Base-by-base conservation (phyloP, 2,329 filamentous ascomycete genomes). In the Coleophoma eucalyptorum region DNA sequence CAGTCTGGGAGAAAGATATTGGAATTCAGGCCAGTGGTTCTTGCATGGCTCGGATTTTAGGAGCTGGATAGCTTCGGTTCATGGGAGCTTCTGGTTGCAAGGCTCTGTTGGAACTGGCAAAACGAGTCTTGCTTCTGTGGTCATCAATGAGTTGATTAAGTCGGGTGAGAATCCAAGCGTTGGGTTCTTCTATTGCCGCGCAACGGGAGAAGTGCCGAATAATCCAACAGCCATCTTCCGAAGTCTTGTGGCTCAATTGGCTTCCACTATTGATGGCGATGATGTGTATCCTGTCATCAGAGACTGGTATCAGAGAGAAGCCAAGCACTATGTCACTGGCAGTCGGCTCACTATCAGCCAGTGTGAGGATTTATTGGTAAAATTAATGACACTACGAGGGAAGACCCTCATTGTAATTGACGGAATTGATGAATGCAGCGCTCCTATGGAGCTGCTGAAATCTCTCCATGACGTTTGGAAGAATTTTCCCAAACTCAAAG, bases 51-150 rank as follows among this genome's bases (percentile, higher is more conserved):
- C 44, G 18, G 44, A 38, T 35, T 47, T 35, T n/a, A 47, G 26
- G 4, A 38, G 15, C 6, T 47, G 44, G 44, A 47, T 35, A 18
- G 18, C 18, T 4, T 47, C 44, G 18, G 5, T 8, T 21, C 31
- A 33, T 35, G 44, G 34, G 6, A 31, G 38, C 8, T 38, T 47
- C 31, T 46, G 48, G 48, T 20, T 50, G 2, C 48, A 50, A 46
- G 48, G 48, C 42, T 50, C 48, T 19, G 48, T 50, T 6, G 48
- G 48, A 32, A 50, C 42, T 10, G 48, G 48, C 10, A 50, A 50
- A 32, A 46, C 48, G 1, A 50, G 48, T 33, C 42, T 50, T 31
- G 43, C 48, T n/a, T 50, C 48, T 19, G 44, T 49, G 5, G 48
- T 49, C 40, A 44, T 44, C 13, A 49, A 49, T 44, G 48, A 44